Percentiles rank a stretch among this genome's conserved stretches.
Evolutionary conservation across 148 eudicot genomes (phyloP).

Genomic region (Bassia scoparia): DNA sequence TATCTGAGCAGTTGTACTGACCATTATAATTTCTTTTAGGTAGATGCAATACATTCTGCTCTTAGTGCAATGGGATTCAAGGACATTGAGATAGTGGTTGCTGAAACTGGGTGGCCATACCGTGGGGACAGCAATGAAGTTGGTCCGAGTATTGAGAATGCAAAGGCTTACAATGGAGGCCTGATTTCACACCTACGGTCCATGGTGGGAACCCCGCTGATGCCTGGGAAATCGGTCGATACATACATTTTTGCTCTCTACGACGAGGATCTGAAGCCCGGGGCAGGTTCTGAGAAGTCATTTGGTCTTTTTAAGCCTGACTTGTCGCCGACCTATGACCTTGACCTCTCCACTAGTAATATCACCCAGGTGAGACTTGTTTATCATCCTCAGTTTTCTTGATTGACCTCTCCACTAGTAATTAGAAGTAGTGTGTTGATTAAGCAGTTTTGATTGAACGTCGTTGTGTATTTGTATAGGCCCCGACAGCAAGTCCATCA

Average conservation of each 20-base stretch:
- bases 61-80: conserved; percentile 62
- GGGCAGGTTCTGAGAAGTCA: conserved; percentile 58
- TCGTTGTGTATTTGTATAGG: conserved; percentile 17
- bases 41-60: conserved; percentile 79
- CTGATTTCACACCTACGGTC: conserved; percentile 65
- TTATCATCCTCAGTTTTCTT: not conserved
- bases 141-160: conserved; percentile 67
- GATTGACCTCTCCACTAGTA: not conserved
- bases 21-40: conserved; percentile 31
- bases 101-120: conserved; percentile 96
- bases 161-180: conserved; percentile 72
- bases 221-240: conserved; percentile 82
- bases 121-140: conserved; percentile 74
- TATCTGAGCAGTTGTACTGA: not conserved
- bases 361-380: conserved; percentile 36
- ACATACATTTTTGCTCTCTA: conserved; percentile 86
- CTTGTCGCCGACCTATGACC: conserved; percentile 58
- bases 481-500: conserved; percentile 22
- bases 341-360: conserved; percentile 44
- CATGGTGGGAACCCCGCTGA: conserved; percentile 79
- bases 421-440: not conserved
- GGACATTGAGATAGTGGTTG: conserved; percentile 74
- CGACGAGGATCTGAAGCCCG: conserved; percentile 87
- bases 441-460: not conserved
- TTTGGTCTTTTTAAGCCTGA: conserved; percentile 77